A percentile compares a stretch with the other conserved stretches of the same genome.
Evolutionary conservation across 129 eudicot genomes (phyloP).

Genomic region (Artemisia argyi): DNA sequence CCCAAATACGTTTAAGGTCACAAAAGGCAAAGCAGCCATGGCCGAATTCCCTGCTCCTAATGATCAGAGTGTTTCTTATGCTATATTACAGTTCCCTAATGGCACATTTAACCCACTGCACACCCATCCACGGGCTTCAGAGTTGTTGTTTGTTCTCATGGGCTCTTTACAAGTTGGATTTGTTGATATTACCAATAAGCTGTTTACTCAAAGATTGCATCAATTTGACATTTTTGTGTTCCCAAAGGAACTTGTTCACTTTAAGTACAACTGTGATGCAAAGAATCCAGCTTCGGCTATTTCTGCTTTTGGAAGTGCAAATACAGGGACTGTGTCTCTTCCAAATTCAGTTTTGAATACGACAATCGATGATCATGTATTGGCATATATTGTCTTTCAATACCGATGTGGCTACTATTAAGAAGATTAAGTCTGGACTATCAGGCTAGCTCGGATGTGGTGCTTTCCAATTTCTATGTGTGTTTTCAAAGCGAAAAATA

Average conservation of each 20-base stretch:
- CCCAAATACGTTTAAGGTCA: no score
- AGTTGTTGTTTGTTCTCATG: neutral
- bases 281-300: neutral
- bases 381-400: neutral
- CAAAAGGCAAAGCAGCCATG: no score
- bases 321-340: neutral
- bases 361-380: neutral
- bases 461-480: neutral
- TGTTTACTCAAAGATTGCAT: neutral
- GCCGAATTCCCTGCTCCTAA: no score
- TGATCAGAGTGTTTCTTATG: no score
- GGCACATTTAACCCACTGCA: neutral
- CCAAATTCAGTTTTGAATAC: neutral
- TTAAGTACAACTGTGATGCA: neutral
- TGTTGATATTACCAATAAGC: neutral
- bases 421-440: neutral
- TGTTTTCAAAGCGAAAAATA: neutral
- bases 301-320: neutral
- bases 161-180: neutral
- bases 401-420: neutral
- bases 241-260: neutral
- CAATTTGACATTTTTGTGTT: neutral
- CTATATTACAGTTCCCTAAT: no score
- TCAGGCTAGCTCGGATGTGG: neutral
- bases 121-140: slow-evolving; percentile 9